Base-by-base conservation (phyloP, 148 eudicot genomes). In the Euryodendron excelsum region DNA sequence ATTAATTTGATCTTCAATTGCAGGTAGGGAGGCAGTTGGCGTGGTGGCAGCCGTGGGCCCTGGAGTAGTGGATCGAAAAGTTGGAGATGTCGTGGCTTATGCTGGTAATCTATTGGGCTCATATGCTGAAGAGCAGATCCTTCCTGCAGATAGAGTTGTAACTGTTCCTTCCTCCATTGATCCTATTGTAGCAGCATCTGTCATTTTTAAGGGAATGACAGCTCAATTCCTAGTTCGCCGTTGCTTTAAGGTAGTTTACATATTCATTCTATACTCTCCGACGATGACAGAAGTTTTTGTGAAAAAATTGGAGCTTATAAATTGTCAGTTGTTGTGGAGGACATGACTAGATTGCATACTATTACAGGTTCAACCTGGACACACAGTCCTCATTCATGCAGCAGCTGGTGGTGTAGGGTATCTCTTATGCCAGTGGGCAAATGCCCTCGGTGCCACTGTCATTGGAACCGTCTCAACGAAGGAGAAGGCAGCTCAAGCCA, bases 351-450 rank as follows among this genome's bases (percentile, higher is more conserved):
- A 34, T 23, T 69, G 33, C 34, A 20, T 72, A 4, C 27, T 60
- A 63, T 73, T 84, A 67, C 84, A 94, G 98, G 98, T 94, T 67
- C 89, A 92, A 81, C 82, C 86, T 74, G 92, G 95, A 58, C 97
- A 94, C 78, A 90, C 92, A 15, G 82, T 92, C 63, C 89, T 94
- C 66, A 83, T 92, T 62, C 98, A 92, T 77, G 98, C 94, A 21
- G 94, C 93, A 69, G 94, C 97, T 56, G 98, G 98, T 69, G 98
- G 95, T 48, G 93, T 91, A 48, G 95, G 97, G 25, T 89, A 93
- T 69, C 73, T 92, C 30, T 74, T 92, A 72, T 94, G 98, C 83
- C 97, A 92, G 67, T 94, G 98, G 98, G 94, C 92, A 45, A 88
- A 89, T 78, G 89, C 91, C 13, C 91, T 92, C 36, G 97, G 97